Evolutionary conservation across 306 rosid species (phyloP).

Genomic region (Calophaca sinica): DNA sequence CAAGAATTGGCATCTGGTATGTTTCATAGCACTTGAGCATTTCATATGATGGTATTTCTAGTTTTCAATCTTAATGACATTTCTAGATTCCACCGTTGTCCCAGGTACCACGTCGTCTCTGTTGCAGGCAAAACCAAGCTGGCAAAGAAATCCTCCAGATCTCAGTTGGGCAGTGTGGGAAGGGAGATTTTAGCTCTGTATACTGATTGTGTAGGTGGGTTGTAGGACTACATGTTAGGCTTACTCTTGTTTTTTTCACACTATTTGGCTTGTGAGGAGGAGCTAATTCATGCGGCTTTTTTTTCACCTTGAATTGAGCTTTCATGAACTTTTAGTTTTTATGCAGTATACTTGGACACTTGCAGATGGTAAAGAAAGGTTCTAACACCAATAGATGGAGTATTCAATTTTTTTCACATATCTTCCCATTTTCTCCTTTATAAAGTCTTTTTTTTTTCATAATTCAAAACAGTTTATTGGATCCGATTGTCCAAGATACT

Average conservation of each 20-base stretch:
- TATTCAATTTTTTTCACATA: constrained; percentile 30
- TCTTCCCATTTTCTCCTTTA: constrained; percentile 5
- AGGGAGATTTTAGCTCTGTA: constrained; percentile 54
- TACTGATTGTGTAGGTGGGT: constrained; percentile 44
- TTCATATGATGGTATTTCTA: constrained; percentile 23
- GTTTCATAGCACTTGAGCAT: constrained; percentile 43
- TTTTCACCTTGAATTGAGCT: constrained; percentile 47
- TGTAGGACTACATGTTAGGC: constrained; percentile 34
- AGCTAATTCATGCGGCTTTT: constrained; percentile 48
- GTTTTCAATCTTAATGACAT: constrained; percentile 34
- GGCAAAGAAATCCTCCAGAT: constrained; percentile 60
- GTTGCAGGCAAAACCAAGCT: constrained; percentile 62
- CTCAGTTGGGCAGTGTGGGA: constrained; percentile 72
- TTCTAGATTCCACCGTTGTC: constrained; percentile 36
- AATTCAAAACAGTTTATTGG: not conserved
- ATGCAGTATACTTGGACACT: constrained; percentile 9
- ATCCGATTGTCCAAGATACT: too few relatives aligned
- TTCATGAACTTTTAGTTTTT: constrained; percentile 33
- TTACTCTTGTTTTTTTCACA: constrained; percentile 38
- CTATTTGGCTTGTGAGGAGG: constrained; percentile 41
- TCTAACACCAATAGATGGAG: constrained; percentile 36
- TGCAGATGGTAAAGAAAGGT: constrained; percentile 51
- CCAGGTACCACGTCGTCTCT: constrained; percentile 75
- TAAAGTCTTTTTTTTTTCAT: constrained; percentile 7
- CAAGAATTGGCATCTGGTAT: constrained; percentile 80